phyloP scores from a whole-genome alignment of 2,329 filamentous ascomycete species.

The Balansia obtecta region DNA sequence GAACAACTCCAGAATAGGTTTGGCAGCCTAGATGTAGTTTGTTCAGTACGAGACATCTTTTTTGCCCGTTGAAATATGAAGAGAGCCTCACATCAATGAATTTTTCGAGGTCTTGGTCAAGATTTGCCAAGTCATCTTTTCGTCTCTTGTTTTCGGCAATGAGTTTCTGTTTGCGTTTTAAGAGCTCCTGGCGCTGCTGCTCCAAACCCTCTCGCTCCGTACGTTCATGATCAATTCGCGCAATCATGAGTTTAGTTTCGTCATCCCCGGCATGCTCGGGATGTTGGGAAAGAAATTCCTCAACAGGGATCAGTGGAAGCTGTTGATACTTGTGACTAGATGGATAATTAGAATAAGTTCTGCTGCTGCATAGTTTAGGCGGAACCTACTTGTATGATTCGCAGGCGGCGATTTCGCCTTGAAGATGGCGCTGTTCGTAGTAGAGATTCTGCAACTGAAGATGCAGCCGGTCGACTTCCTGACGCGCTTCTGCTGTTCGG shows the following conservation, averaged over 20 bases:
- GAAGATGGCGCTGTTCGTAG: slow-evolving; percentile 86
- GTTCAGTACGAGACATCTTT: neutral
- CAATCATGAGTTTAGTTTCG: slow-evolving; percentile 76
- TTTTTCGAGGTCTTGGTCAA: slow-evolving; percentile 86
- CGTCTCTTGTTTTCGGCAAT: slow-evolving; percentile 73
- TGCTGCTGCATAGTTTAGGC: neutral
- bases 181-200: slow-evolving; percentile 64
- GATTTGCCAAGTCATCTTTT: slow-evolving; percentile 81
- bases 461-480: slow-evolving; percentile 84
- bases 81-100: slow-evolving; percentile 65
- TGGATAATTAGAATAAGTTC: neutral
- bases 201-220: slow-evolving; percentile 75
- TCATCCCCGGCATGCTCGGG: slow-evolving; percentile 62
- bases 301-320: slow-evolving; percentile 70
- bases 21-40: slow-evolving; percentile 51
- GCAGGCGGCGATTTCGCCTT: slow-evolving; percentile 81
- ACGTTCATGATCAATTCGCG: slow-evolving; percentile 83
- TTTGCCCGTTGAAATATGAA: too few relatives aligned
- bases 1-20: slow-evolving; percentile 77
- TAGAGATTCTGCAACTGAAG: slow-evolving; percentile 90
- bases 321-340: slow-evolving; percentile 76
- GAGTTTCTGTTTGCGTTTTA: slow-evolving; percentile 52
- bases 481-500: slow-evolving; percentile 71
- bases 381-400: slow-evolving; percentile 74
- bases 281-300: slow-evolving; percentile 66